These are phyloP conservation scores for Pichia gijzeniarum DNA, from an alignment of 805 yeast genomes.

Conservation along the genomic window DNA sequence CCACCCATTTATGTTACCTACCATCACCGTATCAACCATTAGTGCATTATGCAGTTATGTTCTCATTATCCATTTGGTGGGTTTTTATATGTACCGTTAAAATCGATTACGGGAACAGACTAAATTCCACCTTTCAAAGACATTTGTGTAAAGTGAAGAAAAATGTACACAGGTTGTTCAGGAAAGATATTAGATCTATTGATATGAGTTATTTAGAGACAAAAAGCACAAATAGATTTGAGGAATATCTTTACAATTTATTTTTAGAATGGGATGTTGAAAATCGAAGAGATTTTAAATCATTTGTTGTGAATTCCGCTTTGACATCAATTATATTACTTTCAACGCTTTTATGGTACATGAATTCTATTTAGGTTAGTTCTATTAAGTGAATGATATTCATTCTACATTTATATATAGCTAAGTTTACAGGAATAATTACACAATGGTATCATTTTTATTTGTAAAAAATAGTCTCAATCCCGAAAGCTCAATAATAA, in stretches of 20 bases:
- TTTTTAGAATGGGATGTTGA: conserved; percentile 24
- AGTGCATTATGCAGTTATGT: conserved; percentile 15
- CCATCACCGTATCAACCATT: conserved; percentile 25
- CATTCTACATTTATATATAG: not conserved
- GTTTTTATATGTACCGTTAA: conserved; percentile 18
- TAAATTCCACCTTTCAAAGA: conserved; percentile 4
- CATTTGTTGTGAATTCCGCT: conserved; percentile 13
- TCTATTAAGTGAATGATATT: too few relatives aligned
- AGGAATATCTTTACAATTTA: not conserved
- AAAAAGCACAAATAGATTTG: conserved; percentile 5
- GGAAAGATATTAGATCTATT: conserved; percentile 3
- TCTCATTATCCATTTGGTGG: conserved; percentile 14
- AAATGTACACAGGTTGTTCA: not conserved
- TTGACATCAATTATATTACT: conserved; percentile 6
- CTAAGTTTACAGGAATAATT: not conserved
- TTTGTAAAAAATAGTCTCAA: conserved; percentile 4
- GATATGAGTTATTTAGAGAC: conserved; percentile 7
- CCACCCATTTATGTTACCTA: conserved; percentile 26
- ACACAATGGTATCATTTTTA: conserved; percentile 6
- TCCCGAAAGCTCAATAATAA: conserved; percentile 10
- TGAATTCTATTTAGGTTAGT: conserved; percentile 13
- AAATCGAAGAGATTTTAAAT: conserved; percentile 7
- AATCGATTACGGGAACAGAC: conserved; percentile 8
- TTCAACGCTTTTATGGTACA: conserved; percentile 16
- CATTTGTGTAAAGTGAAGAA: not conserved